Conservation (phyloP, 495 filamentous ascomycete species). For the Coniosporium apollinis region DNA sequence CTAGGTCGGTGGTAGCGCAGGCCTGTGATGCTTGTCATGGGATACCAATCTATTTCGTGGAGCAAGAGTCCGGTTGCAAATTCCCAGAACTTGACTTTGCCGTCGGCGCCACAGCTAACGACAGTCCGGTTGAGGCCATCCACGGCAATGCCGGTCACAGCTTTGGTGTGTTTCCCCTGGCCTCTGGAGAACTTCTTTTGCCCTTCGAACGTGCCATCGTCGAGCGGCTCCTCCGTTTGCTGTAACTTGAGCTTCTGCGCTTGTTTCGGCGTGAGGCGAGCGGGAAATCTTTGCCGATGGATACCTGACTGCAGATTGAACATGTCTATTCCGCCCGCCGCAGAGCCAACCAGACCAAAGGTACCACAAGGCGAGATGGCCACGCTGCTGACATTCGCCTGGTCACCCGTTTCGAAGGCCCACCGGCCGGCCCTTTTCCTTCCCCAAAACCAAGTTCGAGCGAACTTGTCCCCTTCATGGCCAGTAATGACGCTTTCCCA, state of each 20-base stretch:
- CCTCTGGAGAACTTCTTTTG: constrained; percentile 25
- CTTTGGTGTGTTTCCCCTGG: constrained; percentile 52
- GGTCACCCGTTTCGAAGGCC: constrained; percentile 78
- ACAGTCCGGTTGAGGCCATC: constrained; percentile 71
- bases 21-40: constrained; percentile 56
- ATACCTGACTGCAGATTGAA: constrained; percentile 91
- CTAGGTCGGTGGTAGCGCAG: constrained; percentile 63
- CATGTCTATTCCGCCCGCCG: constrained; percentile 68
- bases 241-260: constrained; percentile 43
- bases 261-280: constrained; percentile 45
- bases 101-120: constrained; percentile 75
- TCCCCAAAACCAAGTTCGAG: constrained; percentile 95
- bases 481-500: constrained; percentile 96
- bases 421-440: constrained; percentile 82
- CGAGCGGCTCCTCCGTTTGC: constrained; percentile 23
- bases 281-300: constrained; percentile 71
- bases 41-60: constrained; percentile 72
- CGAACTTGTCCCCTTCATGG: constrained; percentile 71
- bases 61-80: constrained; percentile 61
- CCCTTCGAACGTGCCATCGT: constrained; percentile 21
- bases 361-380: constrained; percentile 81
- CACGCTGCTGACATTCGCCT: constrained; percentile 67
- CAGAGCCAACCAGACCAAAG: constrained; percentile 82
- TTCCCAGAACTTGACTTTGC: constrained; percentile 98
- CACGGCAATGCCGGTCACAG: constrained; percentile 71